Evolutionary conservation across 768 basidiomycete genomes (phyloP).

Genomic region (Amanita jacksonii): DNA sequence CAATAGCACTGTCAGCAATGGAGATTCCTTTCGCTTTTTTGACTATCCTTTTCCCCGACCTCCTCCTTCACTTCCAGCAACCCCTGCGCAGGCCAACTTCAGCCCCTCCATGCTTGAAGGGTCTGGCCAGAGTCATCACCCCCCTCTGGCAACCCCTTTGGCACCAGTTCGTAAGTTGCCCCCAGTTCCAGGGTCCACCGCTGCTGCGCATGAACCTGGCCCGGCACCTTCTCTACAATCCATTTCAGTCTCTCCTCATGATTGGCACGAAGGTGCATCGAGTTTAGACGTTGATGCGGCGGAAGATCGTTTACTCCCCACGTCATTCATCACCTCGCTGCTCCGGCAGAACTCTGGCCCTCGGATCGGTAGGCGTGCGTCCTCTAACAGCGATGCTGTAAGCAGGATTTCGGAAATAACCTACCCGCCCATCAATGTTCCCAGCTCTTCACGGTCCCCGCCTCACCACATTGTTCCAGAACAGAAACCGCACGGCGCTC

Average conservation of each 20-base stretch:
- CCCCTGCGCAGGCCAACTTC: slow-evolving; percentile 26
- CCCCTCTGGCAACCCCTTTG: slow-evolving; percentile 10
- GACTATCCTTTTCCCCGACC: slow-evolving; percentile 39
- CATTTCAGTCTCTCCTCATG: slow-evolving; percentile 25
- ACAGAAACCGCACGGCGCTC: slow-evolving; percentile 12
- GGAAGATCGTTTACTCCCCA: slow-evolving; percentile 49
- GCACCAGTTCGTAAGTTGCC: background rate
- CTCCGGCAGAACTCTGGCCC: slow-evolving; percentile 33
- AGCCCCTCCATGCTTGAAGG: slow-evolving; percentile 17
- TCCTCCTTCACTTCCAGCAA: slow-evolving; percentile 38
- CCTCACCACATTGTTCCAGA: background rate
- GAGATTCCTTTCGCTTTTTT: slow-evolving; percentile 29
- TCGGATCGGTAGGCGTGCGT: slow-evolving; percentile 20
- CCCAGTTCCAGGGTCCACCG: background rate
- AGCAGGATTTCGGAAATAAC: slow-evolving; percentile 48
- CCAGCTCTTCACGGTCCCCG: slow-evolving; percentile 9
- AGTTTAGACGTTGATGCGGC: slow-evolving; percentile 45
- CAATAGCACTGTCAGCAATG: slow-evolving; percentile 45
- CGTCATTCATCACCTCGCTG: slow-evolving; percentile 51
- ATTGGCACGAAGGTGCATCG: slow-evolving; percentile 56
- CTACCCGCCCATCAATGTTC: slow-evolving; percentile 31
- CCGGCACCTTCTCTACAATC: no score
- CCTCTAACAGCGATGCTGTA: slow-evolving; percentile 30
- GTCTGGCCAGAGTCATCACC: slow-evolving; percentile 8
- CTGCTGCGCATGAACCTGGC: no score